Evolutionary conservation across 768 basidiomycete species (phyloP).

Genomic region (Rubroboletus satanas): DNA sequence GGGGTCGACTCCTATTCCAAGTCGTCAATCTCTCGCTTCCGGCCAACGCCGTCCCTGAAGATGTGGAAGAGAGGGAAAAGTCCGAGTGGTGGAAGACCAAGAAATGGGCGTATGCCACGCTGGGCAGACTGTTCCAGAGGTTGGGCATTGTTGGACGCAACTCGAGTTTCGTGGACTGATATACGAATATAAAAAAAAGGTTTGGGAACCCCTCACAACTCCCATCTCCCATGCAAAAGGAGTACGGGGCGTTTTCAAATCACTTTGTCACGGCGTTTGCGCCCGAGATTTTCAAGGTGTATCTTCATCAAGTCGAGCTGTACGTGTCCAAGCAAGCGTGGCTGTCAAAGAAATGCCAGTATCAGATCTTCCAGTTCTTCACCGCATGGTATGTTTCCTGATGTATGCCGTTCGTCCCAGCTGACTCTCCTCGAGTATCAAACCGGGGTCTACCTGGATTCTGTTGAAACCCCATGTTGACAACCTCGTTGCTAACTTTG

Average conservation of each 20-base stretch:
- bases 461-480: slow-evolving; percentile 83
- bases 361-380: slow-evolving; percentile 81
- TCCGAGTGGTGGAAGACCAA: slow-evolving; percentile 90
- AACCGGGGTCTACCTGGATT: slow-evolving; percentile 89
- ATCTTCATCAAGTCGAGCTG: slow-evolving; percentile 61
- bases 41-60: slow-evolving; percentile 58
- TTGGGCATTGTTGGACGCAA: slow-evolving; percentile 19
- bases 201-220: slow-evolving; percentile 89
- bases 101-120: slow-evolving; percentile 87
- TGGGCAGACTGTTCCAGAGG: slow-evolving; percentile 79
- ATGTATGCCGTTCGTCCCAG: not conserved
- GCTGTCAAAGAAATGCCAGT: slow-evolving; percentile 81
- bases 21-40: slow-evolving; percentile 74
- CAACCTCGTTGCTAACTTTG: slow-evolving; percentile 71
- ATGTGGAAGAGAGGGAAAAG: slow-evolving; percentile 72
- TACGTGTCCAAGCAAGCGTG: slow-evolving; percentile 71
- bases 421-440: slow-evolving; percentile 55
- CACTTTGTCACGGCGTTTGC: slow-evolving; percentile 78
- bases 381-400: slow-evolving; percentile 67
- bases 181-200: slow-evolving; percentile 29
- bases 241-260: slow-evolving; percentile 68
- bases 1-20: slow-evolving; percentile 80
- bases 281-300: slow-evolving; percentile 82
- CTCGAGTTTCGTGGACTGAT: slow-evolving; percentile 4
- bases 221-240: slow-evolving; percentile 62